A percentile compares a stretch with the other conserved stretches of the same genome.
Evolutionary conservation across 2,329 filamentous ascomycete species (phyloP).

Genomic region (Neurospora crassa): DNA sequence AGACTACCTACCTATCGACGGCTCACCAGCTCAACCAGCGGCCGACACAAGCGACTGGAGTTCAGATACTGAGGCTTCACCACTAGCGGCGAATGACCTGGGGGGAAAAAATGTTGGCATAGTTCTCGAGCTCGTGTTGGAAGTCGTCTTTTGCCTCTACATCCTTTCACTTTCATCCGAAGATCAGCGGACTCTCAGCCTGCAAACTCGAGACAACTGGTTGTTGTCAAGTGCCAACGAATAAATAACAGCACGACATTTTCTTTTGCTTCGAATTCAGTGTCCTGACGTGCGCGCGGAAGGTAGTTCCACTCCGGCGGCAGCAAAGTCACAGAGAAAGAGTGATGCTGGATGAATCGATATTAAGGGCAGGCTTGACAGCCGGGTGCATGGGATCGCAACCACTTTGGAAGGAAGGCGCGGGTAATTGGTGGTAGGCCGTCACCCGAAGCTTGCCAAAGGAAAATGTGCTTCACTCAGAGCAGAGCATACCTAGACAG

Average conservation of each 20-base stretch:
- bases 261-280: not conserved
- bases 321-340: not conserved
- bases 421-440: not conserved
- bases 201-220: not conserved
- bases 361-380: not conserved
- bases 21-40: not conserved
- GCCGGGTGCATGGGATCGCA: not conserved
- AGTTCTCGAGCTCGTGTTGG: not conserved
- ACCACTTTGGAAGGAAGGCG: not conserved
- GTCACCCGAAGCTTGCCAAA: not conserved
- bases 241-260: not conserved
- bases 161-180: not conserved
- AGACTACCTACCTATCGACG: not conserved
- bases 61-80: not conserved
- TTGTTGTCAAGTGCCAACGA: not conserved
- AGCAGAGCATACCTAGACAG: not conserved
- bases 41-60: not conserved
- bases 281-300: not conserved
- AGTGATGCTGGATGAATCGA: not conserved
- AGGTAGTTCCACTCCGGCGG: not conserved
- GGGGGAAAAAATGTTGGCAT: not conserved
- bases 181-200: not conserved
- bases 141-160: not conserved
- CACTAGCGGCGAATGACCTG: not conserved
- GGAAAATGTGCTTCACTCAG: not conserved